These are phyloP conservation scores for Salvia rosmarinus DNA, from an alignment of 257 asterid species.

Conservation along the genomic window DNA sequence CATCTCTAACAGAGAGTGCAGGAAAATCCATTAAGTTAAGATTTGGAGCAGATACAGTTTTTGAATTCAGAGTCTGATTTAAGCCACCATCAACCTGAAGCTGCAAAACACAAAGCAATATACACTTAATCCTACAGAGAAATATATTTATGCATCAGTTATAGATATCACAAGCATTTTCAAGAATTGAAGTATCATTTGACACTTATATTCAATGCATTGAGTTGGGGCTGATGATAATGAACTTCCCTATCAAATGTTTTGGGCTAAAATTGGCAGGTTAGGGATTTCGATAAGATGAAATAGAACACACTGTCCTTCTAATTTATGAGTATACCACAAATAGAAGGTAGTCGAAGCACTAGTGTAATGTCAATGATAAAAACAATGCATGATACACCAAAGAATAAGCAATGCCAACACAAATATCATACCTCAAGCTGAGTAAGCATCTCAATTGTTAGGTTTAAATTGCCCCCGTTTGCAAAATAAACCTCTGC, in stretches of 20 bases:
- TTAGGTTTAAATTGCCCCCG: constrained; percentile 80
- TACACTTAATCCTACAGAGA: constrained; percentile 22
- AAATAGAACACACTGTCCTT: neutral
- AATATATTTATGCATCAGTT: neutral
- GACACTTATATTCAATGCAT: neutral
- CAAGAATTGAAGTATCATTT: neutral
- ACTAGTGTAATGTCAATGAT: neutral
- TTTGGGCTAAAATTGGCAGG: neutral
- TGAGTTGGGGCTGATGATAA: neutral
- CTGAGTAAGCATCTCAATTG: constrained; percentile 96
- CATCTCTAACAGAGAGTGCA: constrained; percentile 71
- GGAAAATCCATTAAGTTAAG: constrained; percentile 83
- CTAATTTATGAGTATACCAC: neutral
- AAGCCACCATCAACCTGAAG: constrained; percentile 87
- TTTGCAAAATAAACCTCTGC: constrained; percentile 93
- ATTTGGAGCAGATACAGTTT: constrained; percentile 71
- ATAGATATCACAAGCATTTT: constrained; percentile 6
- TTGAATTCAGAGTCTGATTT: constrained; percentile 61
- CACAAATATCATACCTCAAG: constrained; percentile 71
- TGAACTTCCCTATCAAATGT: neutral
- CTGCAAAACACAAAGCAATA: constrained; percentile 48
- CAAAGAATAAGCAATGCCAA: constrained; percentile 11
- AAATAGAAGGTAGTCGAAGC: neutral
- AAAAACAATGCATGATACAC: constrained; percentile 6
- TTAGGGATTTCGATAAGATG: neutral